Base-by-base conservation (phyloP, 345 rosid genomes). In the Mangifera indica region DNA sequence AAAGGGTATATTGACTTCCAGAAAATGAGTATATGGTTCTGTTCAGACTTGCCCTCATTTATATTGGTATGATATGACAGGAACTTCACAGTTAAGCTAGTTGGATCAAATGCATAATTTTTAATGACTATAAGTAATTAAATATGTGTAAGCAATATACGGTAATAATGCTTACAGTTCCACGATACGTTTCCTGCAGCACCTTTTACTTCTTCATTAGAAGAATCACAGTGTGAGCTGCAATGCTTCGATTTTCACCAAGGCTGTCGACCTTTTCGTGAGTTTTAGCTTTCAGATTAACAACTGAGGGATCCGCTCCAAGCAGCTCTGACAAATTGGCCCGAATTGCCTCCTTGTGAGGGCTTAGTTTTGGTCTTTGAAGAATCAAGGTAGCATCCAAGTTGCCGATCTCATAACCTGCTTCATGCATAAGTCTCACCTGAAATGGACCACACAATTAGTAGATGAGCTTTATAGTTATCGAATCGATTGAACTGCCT, bases 231-330 rank as follows among this genome's bases (percentile, higher is more conserved):
- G 98, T 87, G 71, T 91, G 99, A n/a, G 98, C 98, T 48, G 97
- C 97, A 66, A 87, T 95, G 70, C 94, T 92, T 70, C 94, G 78
- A 75, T 95, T 95, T 77, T 95, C 98, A 24, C 99, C 98, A 0
- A 92, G 91, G 76, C 97, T 95, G 70, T 95, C 96, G 0, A 92
- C 99, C 78, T 89, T 95, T 79, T 92, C 88, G 37, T 92, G 92
- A 4, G 98, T 89, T 84, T 95, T 95, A 2, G 96, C 99, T 79
- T 95, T 92, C 55, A 91, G 76, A 80, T 92, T 92, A 52, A 95
- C 82, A 9, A 81, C 87, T 17, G 85, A 78, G 2, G 87, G 85
- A 54, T 95, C 94, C 17, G 92, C 89, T 61, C 97, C 99, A 0
- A 95, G 93, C 59, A 95, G 83, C 81, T 88, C 71, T 3, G 86